Base-by-base conservation (phyloP, 352 stramenopile genomes). In the Pseudoperonospora humuli region DNA sequence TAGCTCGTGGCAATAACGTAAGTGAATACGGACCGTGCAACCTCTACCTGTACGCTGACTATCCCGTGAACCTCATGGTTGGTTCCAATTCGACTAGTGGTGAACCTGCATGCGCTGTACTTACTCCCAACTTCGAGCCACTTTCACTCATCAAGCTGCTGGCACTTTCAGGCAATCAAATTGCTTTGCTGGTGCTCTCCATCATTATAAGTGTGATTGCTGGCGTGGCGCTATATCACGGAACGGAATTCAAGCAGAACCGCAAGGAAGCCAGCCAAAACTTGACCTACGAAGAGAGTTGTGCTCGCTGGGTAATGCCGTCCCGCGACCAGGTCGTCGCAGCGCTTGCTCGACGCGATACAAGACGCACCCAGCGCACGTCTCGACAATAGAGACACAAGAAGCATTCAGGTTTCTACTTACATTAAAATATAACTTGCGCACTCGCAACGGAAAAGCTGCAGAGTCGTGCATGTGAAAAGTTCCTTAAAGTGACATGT, bases 1-100 rank as follows among this genome's bases (percentile, higher is more conserved):
- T 93, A 24, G 59, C 61, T 1, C 75, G 80, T 1, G 73, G 73
- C 3, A 42, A 42, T 0, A 64, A 24, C 10, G 43, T 63, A 2
- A 38, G 46, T 27, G 20, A 36, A 2, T 60, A 77, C 9, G 78
- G 78, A 0, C 78, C 78, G 3, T 90, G 78, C 43, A 90, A 90
- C 24, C 39, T 90, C 24, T 86, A 87, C 33, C 27, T 81, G 7
- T 87, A 84, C 52, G 71, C 73, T 29, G 71, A 80, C 18, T 87
- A 88, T 43, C 75, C 78, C 0, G 62, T 81, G 13, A 74, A 76
- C 36, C 67, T 87, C 11, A 54, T 56, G 0, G 31, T 47, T 20
- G 57, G 48, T 9, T 54, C 57, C 10, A 45, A 57, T 39, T 43
- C 45, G 14, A 59, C 28, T 26, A 54, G 39, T 21, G 39, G 37